These are phyloP conservation scores for Lipomyces japonicus DNA, from an alignment of 805 yeast species.

Conservation along the genomic window DNA sequence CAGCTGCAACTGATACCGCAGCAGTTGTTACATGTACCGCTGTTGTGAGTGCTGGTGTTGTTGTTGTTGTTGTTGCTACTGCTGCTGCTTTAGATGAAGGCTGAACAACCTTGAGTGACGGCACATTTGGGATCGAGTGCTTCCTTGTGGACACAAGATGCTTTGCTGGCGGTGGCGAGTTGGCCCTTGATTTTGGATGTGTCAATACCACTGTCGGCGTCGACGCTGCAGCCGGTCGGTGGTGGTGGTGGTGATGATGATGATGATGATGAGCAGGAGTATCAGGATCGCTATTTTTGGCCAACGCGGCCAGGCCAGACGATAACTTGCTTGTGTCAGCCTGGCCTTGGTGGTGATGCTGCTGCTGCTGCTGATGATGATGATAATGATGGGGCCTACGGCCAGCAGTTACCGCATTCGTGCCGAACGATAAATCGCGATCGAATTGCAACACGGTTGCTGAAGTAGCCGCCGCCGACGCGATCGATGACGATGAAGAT, in stretches of 20 bases:
- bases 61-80: no score
- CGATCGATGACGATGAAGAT: no score
- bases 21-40: no score
- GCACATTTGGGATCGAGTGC: constrained; percentile 8
- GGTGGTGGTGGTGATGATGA: background rate
- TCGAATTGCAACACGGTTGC: no score
- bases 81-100: no score
- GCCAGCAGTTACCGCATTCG: background rate
- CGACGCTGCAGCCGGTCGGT: background rate
- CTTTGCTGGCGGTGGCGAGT: constrained; percentile 31
- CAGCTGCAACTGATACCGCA: no score
- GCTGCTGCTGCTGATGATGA: no score
- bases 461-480: no score
- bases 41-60: no score
- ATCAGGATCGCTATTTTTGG: background rate
- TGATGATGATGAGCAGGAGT: background rate
- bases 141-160: constrained; percentile 23
- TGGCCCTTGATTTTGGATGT: constrained; percentile 32
- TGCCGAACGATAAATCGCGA: background rate
- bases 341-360: no score
- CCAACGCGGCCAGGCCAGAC: background rate
- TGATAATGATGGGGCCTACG: background rate
- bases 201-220: constrained; percentile 8
- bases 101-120: constrained; percentile 16
- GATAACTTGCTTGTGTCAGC: background rate